These are phyloP conservation scores for Quercus glauca DNA, from an alignment of 306 rosid species.

Conservation along the genomic window DNA sequence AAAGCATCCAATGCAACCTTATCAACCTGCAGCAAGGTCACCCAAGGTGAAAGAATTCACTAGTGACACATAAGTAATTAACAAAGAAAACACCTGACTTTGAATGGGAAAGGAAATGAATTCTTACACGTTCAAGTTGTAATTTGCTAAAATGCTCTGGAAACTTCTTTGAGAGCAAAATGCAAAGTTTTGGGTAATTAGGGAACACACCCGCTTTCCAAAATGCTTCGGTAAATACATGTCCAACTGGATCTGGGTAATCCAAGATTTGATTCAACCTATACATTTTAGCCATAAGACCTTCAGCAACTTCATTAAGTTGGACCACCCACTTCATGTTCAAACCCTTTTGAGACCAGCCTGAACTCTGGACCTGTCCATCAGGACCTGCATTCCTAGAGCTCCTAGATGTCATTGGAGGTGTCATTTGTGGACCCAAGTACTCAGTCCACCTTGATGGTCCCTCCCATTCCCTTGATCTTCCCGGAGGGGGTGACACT, in stretches of 20 bases:
- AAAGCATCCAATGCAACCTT: constrained; percentile 84
- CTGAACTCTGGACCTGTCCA: constrained; percentile 58
- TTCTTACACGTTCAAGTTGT: constrained; percentile 96
- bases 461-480: constrained; percentile 83
- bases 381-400: constrained; percentile 62
- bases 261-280: constrained; percentile 94
- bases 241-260: constrained; percentile 86
- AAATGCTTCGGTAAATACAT: constrained; percentile 75
- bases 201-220: constrained; percentile 96
- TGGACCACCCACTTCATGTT: constrained; percentile 92
- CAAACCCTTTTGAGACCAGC: constrained; percentile 66
- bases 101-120: constrained; percentile 17
- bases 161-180: constrained; percentile 88
- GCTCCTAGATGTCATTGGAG: constrained; percentile 67
- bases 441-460: constrained; percentile 94
- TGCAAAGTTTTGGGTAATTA: constrained; percentile 74
- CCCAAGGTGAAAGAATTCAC: constrained; percentile 23
- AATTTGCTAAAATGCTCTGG: constrained; percentile 93
- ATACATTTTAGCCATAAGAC: constrained; percentile 98
- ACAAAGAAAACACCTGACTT: constrained; percentile 26
- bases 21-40: constrained; percentile 70
- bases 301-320: constrained; percentile 88
- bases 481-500: constrained; percentile 64
- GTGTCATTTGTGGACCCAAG: constrained; percentile 60
- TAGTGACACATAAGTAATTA: constrained; percentile 11